Percentiles rank a stretch among this genome's conserved stretches.
Evolutionary conservation across 495 filamentous ascomycete genomes (phyloP).

Genomic region (Penicillium herquei): DNA sequence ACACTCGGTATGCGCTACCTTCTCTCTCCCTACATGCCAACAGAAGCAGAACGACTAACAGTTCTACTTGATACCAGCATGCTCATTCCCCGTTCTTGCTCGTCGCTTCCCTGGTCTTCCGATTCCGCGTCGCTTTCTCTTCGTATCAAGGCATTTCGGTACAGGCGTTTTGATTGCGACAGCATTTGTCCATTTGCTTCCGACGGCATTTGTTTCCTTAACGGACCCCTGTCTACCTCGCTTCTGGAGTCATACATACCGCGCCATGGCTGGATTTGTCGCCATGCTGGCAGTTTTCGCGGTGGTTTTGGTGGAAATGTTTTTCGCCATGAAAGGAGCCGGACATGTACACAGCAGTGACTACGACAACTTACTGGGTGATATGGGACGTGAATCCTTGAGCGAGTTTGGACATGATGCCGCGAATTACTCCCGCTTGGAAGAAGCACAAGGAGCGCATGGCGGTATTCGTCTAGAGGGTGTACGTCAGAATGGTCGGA

Average conservation of each 20-base stretch:
- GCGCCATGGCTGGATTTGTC: conserved; percentile 73
- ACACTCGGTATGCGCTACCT: conserved; percentile 56
- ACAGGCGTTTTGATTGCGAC: conserved; percentile 85
- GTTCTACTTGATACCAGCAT: conserved; percentile 33
- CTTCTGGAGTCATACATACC: conserved; percentile 71
- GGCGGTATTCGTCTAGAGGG: conserved; percentile 27
- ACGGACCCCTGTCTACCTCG: conserved; percentile 76
- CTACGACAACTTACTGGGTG: conserved; percentile 44
- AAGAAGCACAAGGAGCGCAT: conserved; percentile 14
- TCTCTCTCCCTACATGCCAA: not conserved
- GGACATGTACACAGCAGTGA: conserved; percentile 49
- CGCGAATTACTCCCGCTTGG: conserved; percentile 21
- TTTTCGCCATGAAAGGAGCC: conserved; percentile 59
- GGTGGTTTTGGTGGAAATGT: conserved; percentile 75
- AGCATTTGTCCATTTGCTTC: conserved; percentile 84
- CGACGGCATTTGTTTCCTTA: conserved; percentile 77
- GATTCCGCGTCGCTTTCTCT: conserved; percentile 57
- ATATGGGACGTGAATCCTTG: conserved; percentile 23
- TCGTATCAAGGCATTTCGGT: conserved; percentile 79
- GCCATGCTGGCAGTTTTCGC: conserved; percentile 75
- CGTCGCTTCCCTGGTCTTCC: conserved; percentile 49
- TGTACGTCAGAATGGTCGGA: conserved; percentile 14
- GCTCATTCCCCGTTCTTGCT: conserved; percentile 54
- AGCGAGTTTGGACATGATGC: conserved; percentile 17
- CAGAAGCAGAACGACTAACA: conserved; percentile 1